Conservation (phyloP, 495 filamentous ascomycete species). For the Trichoderma virens region DNA sequence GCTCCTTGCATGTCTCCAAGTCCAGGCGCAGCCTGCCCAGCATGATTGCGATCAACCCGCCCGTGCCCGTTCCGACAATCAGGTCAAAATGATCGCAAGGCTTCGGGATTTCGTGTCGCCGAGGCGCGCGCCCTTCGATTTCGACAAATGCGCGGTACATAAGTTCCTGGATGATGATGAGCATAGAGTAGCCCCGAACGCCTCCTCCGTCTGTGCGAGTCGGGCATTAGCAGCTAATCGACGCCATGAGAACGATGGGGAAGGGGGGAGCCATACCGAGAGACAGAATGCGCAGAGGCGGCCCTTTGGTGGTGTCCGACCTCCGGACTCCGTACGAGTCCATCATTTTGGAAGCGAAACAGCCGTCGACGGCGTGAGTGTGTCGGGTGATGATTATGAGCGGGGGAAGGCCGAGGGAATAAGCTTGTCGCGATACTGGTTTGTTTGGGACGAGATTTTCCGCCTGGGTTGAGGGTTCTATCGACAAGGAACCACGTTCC, state of each 20-base stretch:
- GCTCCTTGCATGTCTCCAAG: constrained; percentile 89
- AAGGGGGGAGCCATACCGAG: constrained; percentile 51
- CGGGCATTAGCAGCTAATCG: constrained; percentile 14
- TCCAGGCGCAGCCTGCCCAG: constrained; percentile 85
- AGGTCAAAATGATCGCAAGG: constrained; percentile 98
- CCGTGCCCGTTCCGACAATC: constrained; percentile 90
- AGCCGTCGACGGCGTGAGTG: background rate
- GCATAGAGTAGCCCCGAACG: constrained; percentile 94
- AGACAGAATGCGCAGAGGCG: constrained; percentile 83
- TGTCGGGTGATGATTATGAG: too few relatives aligned
- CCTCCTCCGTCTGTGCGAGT: constrained; percentile 74
- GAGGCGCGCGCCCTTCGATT: constrained; percentile 71
- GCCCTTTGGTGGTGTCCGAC: constrained; percentile 91
- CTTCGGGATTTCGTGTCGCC: constrained; percentile 83
- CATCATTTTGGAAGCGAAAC: background rate
- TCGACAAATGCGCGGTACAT: constrained; percentile 93
- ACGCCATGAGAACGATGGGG: background rate
- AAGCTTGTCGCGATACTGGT: too few relatives aligned
- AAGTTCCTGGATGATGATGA: constrained; percentile 88
- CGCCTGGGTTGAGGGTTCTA: too few relatives aligned
- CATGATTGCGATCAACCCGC: constrained; percentile 94
- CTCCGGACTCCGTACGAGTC: constrained; percentile 30
- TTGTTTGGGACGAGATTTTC: too few relatives aligned
- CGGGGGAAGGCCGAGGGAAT: too few relatives aligned
- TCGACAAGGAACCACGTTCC: too few relatives aligned